Conservation (phyloP, 257 asterid genomes). For the Cordia subcordata region DNA sequence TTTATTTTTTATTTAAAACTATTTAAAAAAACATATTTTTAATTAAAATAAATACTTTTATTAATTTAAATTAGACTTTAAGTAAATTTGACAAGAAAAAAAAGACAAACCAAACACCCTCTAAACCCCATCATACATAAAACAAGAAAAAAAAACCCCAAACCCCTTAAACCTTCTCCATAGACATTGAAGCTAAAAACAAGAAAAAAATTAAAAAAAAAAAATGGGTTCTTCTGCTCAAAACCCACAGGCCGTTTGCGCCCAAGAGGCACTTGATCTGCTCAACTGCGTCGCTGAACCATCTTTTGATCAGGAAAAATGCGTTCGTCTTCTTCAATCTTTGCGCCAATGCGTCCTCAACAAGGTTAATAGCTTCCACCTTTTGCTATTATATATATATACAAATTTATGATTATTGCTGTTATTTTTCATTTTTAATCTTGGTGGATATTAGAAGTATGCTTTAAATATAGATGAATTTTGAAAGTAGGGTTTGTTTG, state of each 20-base stretch:
- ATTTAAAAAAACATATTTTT: no score
- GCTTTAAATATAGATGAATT: no score
- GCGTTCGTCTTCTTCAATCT: slow-evolving; percentile 55
- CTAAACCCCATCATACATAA: slow-evolving; percentile 5
- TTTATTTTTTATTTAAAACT: no score
- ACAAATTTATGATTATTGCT: no score
- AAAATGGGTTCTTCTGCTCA: slow-evolving; percentile 23
- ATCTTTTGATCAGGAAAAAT: slow-evolving; percentile 64
- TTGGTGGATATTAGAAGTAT: no score
- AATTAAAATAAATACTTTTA: no score
- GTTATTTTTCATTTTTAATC: no score
- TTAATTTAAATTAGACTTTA: no score
- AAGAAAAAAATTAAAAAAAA: neutral
- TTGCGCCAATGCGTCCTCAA: slow-evolving; percentile 67
- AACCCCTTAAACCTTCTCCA: neutral
- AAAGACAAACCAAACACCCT: slow-evolving; percentile 6
- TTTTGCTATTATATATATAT: neutral
- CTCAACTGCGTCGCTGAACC: slow-evolving; percentile 72
- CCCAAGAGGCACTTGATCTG: slow-evolving; percentile 62
- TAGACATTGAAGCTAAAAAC: neutral
- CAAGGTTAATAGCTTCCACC: slow-evolving; percentile 32
- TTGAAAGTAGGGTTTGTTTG: no score
- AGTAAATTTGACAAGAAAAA: no score
- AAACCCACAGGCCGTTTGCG: slow-evolving; percentile 51
- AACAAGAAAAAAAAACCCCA: neutral